Percentiles rank a stretch among this genome's conserved stretches.
Evolutionary conservation across 2,329 filamentous ascomycete genomes (phyloP).

Genomic region (Clonostachys byssicola): DNA sequence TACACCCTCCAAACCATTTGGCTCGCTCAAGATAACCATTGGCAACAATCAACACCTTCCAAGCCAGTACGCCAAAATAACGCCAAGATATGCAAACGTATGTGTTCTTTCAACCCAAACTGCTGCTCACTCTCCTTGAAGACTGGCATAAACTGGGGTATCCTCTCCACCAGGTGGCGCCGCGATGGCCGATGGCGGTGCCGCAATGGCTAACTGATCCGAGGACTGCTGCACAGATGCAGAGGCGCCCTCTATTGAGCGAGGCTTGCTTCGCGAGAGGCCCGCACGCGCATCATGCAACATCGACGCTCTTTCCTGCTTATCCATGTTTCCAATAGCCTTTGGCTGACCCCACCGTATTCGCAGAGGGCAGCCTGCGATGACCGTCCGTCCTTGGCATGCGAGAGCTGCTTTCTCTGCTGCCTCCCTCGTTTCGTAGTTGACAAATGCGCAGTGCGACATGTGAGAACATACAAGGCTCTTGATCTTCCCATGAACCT

Average conservation of each 20-base stretch:
- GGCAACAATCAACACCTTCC: no score
- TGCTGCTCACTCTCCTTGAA: constrained; percentile 67
- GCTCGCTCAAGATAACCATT: no score
- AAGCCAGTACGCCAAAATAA: no score
- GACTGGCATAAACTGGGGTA: constrained; percentile 73
- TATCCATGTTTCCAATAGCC: constrained; percentile 86
- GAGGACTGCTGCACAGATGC: constrained; percentile 12
- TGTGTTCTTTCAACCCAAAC: no score
- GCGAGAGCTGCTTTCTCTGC: constrained; percentile 83
- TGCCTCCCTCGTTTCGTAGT: constrained; percentile 79
- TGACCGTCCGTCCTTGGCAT: constrained; percentile 83
- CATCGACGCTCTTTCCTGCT: constrained; percentile 77
- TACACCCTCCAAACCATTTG: background rate
- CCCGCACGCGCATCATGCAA: constrained; percentile 62
- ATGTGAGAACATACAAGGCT: constrained; percentile 95
- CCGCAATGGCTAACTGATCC: background rate
- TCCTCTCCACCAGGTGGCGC: constrained; percentile 77
- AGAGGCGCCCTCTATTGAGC: constrained; percentile 25
- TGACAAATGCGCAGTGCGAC: constrained; percentile 95
- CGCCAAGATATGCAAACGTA: no score
- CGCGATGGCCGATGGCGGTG: constrained; percentile 46
- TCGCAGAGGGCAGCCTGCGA: constrained; percentile 84
- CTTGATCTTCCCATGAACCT: constrained; percentile 82
- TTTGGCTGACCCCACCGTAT: constrained; percentile 93
- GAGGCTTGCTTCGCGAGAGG: constrained; percentile 18